A percentile compares a stretch with the other conserved stretches of the same genome.
Evolutionary conservation across 106 monocot genomes (phyloP).

Genomic region (Dendrobium officinale): DNA sequence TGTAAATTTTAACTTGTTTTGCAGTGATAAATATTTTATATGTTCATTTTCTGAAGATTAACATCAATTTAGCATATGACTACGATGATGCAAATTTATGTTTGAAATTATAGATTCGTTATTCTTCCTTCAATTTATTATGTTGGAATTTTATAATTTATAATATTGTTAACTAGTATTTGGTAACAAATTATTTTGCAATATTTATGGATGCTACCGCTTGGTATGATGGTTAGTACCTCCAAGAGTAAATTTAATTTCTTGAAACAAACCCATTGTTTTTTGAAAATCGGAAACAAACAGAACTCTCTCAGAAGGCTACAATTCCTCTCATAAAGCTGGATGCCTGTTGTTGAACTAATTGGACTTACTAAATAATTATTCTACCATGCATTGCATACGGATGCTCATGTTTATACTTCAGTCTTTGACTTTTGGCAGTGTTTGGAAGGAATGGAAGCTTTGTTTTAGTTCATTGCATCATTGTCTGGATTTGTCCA

Average conservation of each 20-base stretch:
- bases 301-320: background rate
- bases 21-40: too few species aligned
- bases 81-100: too few species aligned
- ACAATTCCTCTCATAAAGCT: background rate
- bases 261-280: background rate
- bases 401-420: background rate
- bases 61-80: too few species aligned
- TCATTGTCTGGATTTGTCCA: background rate
- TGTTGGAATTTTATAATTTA: too few species aligned
- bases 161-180: background rate
- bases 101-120: too few species aligned
- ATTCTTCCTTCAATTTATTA: too few species aligned
- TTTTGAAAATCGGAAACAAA: background rate
- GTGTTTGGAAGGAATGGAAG: too few species aligned
- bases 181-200: background rate
- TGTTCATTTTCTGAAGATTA: too few species aligned
- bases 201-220: background rate
- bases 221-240: background rate
- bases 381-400: background rate
- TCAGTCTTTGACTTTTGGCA: background rate
- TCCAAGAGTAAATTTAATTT: background rate
- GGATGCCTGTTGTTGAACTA: background rate
- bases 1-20: too few species aligned
- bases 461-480: background rate
- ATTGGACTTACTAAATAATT: background rate